Percentiles rank a stretch among this genome's conserved stretches.
Conservation (phyloP, 2,329 filamentous ascomycete genomes). For the Phialophora verrucosa region DNA sequence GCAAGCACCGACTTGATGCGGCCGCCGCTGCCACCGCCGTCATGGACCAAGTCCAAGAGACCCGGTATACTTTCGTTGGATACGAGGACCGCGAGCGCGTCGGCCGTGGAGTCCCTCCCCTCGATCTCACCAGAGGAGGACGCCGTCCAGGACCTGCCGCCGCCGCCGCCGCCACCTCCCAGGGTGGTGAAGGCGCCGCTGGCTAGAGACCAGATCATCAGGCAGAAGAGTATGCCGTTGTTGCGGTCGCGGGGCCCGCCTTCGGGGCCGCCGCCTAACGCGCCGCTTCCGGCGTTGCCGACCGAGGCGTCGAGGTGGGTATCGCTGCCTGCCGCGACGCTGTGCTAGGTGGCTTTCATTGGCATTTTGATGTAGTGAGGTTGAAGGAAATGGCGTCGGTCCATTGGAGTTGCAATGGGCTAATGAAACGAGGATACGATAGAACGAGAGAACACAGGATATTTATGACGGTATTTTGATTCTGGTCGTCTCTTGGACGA, state of each 20-base stretch:
- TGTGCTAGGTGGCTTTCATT: background rate
- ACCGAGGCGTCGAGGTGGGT: constrained; percentile 6
- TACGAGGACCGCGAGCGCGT: background rate
- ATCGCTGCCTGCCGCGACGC: background rate
- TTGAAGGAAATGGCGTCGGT: background rate
- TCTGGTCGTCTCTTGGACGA: constrained; percentile 13
- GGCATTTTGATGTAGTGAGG: background rate
- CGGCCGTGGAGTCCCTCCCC: background rate
- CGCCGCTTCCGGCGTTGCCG: constrained; percentile 33
- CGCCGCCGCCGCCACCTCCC: constrained; percentile 7
- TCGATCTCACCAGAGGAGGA: background rate
- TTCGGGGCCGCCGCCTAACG: constrained; percentile 31
- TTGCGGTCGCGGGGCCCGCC: constrained; percentile 19
- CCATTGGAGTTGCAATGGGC: background rate
- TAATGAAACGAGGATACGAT: background rate
- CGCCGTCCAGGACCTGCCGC: constrained; percentile 23
- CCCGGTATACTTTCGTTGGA: constrained; percentile 21
- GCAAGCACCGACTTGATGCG: background rate
- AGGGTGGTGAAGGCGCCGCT: constrained; percentile 24
- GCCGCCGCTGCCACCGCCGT: constrained; percentile 13
- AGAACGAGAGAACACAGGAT: background rate
- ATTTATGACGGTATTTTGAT: constrained; percentile 1
- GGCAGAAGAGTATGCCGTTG: constrained; percentile 34
- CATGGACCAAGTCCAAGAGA: constrained; percentile 14
- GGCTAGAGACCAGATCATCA: constrained; percentile 20